These are phyloP conservation scores for Amoeboaphelidium protococcarum DNA, from an alignment of 371 early-diverging fungal species.

Conservation along the genomic window DNA sequence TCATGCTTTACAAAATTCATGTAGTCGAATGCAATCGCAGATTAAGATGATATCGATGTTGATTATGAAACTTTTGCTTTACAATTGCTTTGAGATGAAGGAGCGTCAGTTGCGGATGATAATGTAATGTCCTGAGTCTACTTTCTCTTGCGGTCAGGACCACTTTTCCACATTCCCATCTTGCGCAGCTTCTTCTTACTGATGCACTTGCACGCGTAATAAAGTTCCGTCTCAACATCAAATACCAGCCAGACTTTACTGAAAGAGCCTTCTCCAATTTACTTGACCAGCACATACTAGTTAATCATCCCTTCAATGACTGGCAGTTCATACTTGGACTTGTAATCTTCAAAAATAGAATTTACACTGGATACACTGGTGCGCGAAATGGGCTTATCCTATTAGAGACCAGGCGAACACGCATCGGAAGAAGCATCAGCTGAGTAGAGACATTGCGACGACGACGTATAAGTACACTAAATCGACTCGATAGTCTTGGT, in stretches of 20 bases:
- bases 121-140: background rate
- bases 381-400: too few relatives aligned
- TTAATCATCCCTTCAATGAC: conserved; percentile 19
- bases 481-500: too few relatives aligned
- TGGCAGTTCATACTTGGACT: too few relatives aligned
- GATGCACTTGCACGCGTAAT: conserved; percentile 24
- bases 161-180: conserved; percentile 13
- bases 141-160: background rate
- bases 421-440: too few relatives aligned
- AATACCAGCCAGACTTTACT: conserved; percentile 17
- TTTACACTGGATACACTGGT: too few relatives aligned
- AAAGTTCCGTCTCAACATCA: conserved; percentile 9
- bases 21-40: conserved; percentile 6
- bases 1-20: conserved; percentile 15
- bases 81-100: background rate
- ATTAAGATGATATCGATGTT: too few relatives aligned
- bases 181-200: conserved; percentile 17
- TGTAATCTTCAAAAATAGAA: too few relatives aligned
- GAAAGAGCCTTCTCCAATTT: conserved; percentile 21
- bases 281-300: conserved; percentile 18
- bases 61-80: background rate
- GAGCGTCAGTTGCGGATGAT: background rate
- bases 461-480: too few relatives aligned
- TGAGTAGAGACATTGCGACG: too few relatives aligned
- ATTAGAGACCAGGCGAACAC: too few relatives aligned